Conservation (phyloP, 352 stramenopile genomes). For the Phytophthora chlamydospora region DNA sequence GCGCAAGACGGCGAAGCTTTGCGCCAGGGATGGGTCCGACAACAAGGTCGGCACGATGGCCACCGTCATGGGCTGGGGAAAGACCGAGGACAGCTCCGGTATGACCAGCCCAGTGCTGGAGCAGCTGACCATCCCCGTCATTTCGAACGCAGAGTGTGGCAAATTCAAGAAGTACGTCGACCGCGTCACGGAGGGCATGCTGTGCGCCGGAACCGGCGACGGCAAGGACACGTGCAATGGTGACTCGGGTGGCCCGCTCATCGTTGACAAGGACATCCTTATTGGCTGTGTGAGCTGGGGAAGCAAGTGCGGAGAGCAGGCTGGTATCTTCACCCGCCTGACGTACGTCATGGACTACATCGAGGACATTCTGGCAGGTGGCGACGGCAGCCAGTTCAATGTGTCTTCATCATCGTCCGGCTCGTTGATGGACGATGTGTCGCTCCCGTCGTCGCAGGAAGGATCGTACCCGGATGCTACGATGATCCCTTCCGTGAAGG, state of each 20-base stretch:
- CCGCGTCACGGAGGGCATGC: constrained; percentile 62
- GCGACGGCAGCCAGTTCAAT: constrained; percentile 32
- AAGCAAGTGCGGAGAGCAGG: constrained; percentile 54
- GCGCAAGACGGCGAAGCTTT: constrained; percentile 41
- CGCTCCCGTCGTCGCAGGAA: constrained; percentile 4
- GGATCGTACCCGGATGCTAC: background rate
- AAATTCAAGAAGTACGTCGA: constrained; percentile 51
- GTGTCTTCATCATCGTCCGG: constrained; percentile 9
- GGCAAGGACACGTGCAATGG: constrained; percentile 68
- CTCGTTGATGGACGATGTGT: background rate
- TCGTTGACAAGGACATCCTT: constrained; percentile 49
- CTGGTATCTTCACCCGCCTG: constrained; percentile 62
- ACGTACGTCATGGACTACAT: constrained; percentile 67
- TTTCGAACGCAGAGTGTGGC: constrained; percentile 62
- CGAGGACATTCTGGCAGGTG: constrained; percentile 54
- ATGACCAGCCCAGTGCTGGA: constrained; percentile 39
- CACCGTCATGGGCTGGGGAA: constrained; percentile 61
- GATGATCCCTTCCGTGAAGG: too few species aligned
- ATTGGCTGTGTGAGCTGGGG: constrained; percentile 76
- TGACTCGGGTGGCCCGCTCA: constrained; percentile 68
- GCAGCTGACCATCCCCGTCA: constrained; percentile 56
- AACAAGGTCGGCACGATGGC: constrained; percentile 54
- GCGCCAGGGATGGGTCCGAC: constrained; percentile 46
- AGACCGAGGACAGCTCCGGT: constrained; percentile 41
- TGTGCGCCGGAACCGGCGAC: constrained; percentile 55